Evolutionary conservation across 164 flowering plant genomes (phyloP), one percentile per base, ranked within the genome.

Genomic region (Hamamelis virginiana): DNA sequence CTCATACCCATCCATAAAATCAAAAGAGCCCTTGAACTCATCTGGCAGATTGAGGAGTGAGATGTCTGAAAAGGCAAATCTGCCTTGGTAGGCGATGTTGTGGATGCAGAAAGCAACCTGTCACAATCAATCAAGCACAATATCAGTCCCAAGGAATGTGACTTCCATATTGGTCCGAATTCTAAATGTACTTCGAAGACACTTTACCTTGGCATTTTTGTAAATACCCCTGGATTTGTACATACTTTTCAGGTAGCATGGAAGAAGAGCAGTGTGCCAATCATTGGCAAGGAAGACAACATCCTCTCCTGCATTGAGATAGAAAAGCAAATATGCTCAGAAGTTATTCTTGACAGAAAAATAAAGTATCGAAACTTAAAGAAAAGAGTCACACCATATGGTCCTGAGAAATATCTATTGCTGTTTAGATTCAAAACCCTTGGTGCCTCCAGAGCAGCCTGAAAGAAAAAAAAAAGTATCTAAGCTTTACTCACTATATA

Each of bases 391-490:
- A 28, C 67, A 93, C 98, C 98, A 80, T 87, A 93, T 66, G 95
- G 88, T 64, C 98, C 98, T 9, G 95, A 87, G 82, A 84, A 93
- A 72, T 83, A 59, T 68, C 87, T 75, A 64, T 71, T 89, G 81
- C 68, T 84, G 77, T 80, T 86, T 59, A 93, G 82, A 72, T 84
- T 86, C 79, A 93, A 82, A 75, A 89, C 76, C 64, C 90, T 84
- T 58, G 98, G 95, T 52, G 94, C 98, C 77, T 88, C 91, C 51
- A 93, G 77, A 71, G 95, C 98, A 55, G 98, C 98, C 98, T 91
- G 81, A 66, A 68, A 50, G 22, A 38, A 52, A 69, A 1, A 19
- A 4, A 64, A 65, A 57, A 12, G 43, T 33, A 2, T 33, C 6
- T 2, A 2, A 33, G 41, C 41, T 33, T 2, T 2, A 33, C 41